These are phyloP conservation scores for Ogataea pignaliae DNA, from an alignment of 805 yeast genomes.

Conservation along the genomic window DNA sequence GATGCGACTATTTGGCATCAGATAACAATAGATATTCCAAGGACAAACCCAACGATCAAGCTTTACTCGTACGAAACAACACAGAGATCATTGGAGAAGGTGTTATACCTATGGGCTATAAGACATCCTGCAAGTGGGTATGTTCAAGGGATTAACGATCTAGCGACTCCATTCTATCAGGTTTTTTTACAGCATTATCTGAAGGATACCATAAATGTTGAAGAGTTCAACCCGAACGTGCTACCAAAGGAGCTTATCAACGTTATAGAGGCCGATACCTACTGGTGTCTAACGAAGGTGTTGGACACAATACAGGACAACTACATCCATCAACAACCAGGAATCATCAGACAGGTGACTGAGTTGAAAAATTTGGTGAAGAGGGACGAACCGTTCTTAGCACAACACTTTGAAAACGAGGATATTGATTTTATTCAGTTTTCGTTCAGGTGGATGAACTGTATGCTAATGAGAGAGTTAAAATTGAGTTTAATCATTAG, in stretches of 20 bases:
- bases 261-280: conserved; percentile 89
- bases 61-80: conserved; percentile 66
- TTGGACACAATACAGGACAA: conserved; percentile 95
- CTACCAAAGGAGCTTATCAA: conserved; percentile 58
- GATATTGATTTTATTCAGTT: conserved; percentile 94
- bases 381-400: conserved; percentile 72
- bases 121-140: conserved; percentile 97
- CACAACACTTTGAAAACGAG: conserved; percentile 70
- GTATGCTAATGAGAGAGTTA: conserved; percentile 91
- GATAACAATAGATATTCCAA: conserved; percentile 87
- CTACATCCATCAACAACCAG: conserved; percentile 97
- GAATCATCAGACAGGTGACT: conserved; percentile 85
- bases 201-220: conserved; percentile 42
- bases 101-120: conserved; percentile 89
- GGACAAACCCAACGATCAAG: conserved; percentile 84
- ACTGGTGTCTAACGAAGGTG: conserved; percentile 91
- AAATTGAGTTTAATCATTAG: conserved; percentile 73
- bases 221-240: conserved; percentile 55
- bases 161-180: conserved; percentile 89
- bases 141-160: conserved; percentile 95
- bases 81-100: conserved; percentile 74
- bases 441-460: conserved; percentile 98
- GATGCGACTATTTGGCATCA: conserved; percentile 92
- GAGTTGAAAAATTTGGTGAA: conserved; percentile 73
- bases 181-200: conserved; percentile 72